Evolutionary conservation across 1,284 basidiomycete species (phyloP).

Genomic region (Pascua guehoae): DNA sequence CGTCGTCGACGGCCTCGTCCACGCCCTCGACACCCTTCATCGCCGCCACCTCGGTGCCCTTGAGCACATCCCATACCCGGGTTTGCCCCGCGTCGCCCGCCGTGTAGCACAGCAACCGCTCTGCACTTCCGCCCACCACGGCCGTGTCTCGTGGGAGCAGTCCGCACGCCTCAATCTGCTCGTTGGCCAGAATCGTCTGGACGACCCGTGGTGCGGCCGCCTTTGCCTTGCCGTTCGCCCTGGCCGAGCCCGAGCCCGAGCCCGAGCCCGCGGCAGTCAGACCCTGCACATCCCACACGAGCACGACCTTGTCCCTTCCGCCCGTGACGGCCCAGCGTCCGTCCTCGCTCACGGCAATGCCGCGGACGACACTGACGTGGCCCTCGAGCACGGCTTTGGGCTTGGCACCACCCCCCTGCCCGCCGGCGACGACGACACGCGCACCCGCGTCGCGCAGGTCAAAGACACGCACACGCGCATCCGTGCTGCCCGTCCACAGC

Average conservation of each 20-base stretch:
- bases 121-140: constrained; percentile 36
- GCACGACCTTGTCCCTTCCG: constrained; percentile 82
- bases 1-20: constrained; percentile 57
- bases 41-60: constrained; percentile 61
- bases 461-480: constrained; percentile 84
- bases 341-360: constrained; percentile 75
- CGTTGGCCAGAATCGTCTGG: constrained; percentile 81
- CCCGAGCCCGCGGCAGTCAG: background rate
- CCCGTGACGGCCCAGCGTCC: constrained; percentile 83
- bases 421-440: constrained; percentile 50
- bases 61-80: constrained; percentile 74
- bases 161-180: constrained; percentile 82
- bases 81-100: constrained; percentile 82
- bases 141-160: constrained; percentile 50
- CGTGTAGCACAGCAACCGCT: constrained; percentile 67
- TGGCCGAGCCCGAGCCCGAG: no score
- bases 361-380: constrained; percentile 84
- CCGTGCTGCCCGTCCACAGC: constrained; percentile 82
- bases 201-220: constrained; percentile 51
- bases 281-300: constrained; percentile 74
- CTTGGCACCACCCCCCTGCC: constrained; percentile 54
- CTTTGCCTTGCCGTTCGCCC: constrained; percentile 58
- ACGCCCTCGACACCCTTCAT: constrained; percentile 52
- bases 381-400: constrained; percentile 79
- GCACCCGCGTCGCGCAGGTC: constrained; percentile 66